Evolutionary conservation across 2,329 filamentous ascomycete genomes (phyloP).

Genomic region (Cordyceps pruinosa): DNA sequence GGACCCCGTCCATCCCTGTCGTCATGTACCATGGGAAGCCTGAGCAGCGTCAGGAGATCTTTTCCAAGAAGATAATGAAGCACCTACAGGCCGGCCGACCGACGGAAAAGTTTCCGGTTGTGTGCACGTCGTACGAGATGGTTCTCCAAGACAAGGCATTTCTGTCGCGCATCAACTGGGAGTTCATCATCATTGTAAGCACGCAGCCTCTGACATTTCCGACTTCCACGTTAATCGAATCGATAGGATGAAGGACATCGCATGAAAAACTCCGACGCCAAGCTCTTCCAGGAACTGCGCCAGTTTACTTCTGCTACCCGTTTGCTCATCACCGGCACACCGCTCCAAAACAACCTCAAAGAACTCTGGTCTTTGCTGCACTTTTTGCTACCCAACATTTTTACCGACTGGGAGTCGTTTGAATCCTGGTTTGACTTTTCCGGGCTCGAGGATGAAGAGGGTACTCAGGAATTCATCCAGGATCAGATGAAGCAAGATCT

Average conservation of each 20-base stretch:
- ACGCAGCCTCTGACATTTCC: not conserved
- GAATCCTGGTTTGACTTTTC: conserved; percentile 97
- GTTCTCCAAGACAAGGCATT: conserved; percentile 83
- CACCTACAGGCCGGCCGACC: conserved; percentile 56
- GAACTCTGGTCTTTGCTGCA: conserved; percentile 94
- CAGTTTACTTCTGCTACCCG: conserved; percentile 86
- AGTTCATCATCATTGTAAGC: conserved; percentile 87
- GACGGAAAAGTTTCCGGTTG: conserved; percentile 70
- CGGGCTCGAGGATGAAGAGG: conserved; percentile 75
- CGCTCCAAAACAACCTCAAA: conserved; percentile 88
- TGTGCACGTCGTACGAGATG: conserved; percentile 95
- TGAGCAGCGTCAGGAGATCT: conserved; percentile 67
- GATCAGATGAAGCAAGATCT: conserved; percentile 56
- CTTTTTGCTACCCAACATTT: conserved; percentile 86
- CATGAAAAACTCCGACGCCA: conserved; percentile 94
- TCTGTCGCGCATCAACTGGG: conserved; percentile 81
- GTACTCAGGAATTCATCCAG: conserved; percentile 69
- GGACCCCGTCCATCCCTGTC: conserved; percentile 83
- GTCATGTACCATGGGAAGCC: conserved; percentile 86
- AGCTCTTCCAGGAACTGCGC: conserved; percentile 80
- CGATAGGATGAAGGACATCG: conserved; percentile 84
- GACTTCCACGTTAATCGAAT: conserved; percentile 15
- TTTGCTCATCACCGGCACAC: conserved; percentile 88
- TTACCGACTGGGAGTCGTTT: conserved; percentile 87
- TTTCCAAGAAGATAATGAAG: conserved; percentile 62